Evolutionary conservation across 108 stramenopile species (phyloP), one percentile per base, ranked within the genome.

Genomic region (Parietichytrium sp.): DNA sequence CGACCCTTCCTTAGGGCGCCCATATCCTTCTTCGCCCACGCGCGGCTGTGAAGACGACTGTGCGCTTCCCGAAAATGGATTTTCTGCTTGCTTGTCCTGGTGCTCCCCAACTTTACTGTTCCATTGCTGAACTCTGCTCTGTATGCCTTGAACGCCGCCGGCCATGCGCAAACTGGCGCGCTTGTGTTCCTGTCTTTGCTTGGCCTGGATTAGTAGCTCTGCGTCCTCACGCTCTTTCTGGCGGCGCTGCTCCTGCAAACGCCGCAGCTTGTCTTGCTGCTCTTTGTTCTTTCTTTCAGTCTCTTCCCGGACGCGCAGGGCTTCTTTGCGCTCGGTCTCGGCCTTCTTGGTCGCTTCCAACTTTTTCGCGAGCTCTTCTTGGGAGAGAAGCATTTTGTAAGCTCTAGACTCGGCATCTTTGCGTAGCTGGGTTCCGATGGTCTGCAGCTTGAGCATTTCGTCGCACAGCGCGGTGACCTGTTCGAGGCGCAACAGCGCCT

Each of bases 201-300:
- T 72, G 10, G 23, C 38, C 29, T 16, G 38, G 45, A 72, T 72
- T 2, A 72, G 61, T 72, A 45, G 61, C 42, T 72, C 61, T n/a
- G 61, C 61, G 23, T 72, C 61, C 61, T 72, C 61, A 16, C 25
- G 61, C 42, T 72, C 38, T 42, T 72, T 72, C 38, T 42, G 61
- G 2, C 45, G 61, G 10, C 61, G 61, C 4, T 72, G 38, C 42
- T 72, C 61, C 38, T 72, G 20, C 23, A 72, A 42, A n/a, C 20
- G 20, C 20, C 42, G 33, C 6, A 72, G n/a, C 0, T 25, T 16
- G n/a, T 33, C 61, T n/a, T 72, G 61, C 42, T 72, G 61, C 42
- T 72, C 61, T 72, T 72, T 23, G 38, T 42, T 45, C 42, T 72
- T 7, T n/a, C 61, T 33, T 42, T 72, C 61, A 10, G 36, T 42